Evolutionary conservation across 257 asterid genomes (phyloP).

Genomic region (Solanum boliviense): DNA sequence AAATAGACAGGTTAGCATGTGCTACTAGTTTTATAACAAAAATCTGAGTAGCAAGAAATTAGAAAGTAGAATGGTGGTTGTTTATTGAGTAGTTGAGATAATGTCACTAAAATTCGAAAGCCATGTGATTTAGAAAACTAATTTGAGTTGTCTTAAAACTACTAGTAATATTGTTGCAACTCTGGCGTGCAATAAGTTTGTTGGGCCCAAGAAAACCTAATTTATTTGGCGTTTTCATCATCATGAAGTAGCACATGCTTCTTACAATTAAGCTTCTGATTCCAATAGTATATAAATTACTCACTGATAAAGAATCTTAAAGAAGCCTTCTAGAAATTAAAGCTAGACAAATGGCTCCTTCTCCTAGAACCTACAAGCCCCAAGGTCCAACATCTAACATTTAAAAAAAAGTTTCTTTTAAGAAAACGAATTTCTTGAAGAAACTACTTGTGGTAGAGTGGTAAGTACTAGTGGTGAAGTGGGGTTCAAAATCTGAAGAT

Average conservation of each 20-base stretch:
- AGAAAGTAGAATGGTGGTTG: not conserved
- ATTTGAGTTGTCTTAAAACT: conserved; percentile 27
- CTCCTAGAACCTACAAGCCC: not conserved
- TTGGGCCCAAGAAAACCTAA: conserved; percentile 28
- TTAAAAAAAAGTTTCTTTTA: not conserved
- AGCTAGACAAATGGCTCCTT: not conserved
- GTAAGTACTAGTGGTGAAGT: fast-evolving
- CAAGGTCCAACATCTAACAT: not conserved
- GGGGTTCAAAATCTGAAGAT: too few relatives aligned
- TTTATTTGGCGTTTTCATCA: conserved; percentile 16
- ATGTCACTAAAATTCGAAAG: not conserved
- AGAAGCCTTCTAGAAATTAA: not conserved
- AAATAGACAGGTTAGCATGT: too few relatives aligned
- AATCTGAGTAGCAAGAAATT: not conserved
- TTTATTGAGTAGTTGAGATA: too few relatives aligned
- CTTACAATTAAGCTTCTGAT: not conserved
- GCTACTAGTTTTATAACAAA: not conserved
- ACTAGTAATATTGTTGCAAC: not conserved
- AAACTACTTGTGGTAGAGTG: not conserved
- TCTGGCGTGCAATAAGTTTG: not conserved
- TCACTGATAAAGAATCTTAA: not conserved
- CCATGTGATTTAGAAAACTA: conserved; percentile 26
- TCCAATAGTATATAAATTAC: not conserved
- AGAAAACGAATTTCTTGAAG: not conserved
- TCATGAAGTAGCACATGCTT: conserved; percentile 16